Evolutionary conservation across 2,329 filamentous ascomycete species (phyloP).

Genomic region (Colletotrichum sp.): DNA sequence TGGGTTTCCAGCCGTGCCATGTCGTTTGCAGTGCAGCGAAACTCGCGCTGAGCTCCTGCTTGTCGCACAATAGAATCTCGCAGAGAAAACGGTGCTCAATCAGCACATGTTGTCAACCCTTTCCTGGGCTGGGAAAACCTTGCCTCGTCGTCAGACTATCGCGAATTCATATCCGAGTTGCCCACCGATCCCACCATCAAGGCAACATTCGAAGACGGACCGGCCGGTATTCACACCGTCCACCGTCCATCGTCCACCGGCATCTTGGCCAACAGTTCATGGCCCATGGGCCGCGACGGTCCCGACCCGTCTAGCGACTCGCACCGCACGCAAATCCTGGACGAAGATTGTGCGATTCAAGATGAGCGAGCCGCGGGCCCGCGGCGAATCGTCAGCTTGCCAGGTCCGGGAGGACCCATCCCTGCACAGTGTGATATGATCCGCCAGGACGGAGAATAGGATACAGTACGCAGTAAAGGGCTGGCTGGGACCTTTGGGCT

Average conservation of each 20-base stretch:
- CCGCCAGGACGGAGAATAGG: not conserved
- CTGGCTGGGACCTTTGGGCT: not conserved
- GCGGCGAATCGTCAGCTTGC: not conserved
- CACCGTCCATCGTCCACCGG: not conserved
- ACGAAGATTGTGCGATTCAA: slow-evolving; percentile 2
- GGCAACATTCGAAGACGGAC: not conserved
- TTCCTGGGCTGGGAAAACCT: not conserved
- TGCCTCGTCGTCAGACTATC: not conserved
- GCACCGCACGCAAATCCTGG: not conserved
- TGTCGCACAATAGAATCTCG: not conserved
- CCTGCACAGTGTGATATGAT: slow-evolving; percentile 15
- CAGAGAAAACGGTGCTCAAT: not conserved
- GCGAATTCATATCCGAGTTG: not conserved
- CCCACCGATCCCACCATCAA: not conserved
- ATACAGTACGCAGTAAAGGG: no score
- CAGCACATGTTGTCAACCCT: not conserved
- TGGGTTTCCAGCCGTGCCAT: not conserved
- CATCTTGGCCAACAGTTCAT: not conserved
- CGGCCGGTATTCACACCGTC: not conserved
- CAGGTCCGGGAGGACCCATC: not conserved
- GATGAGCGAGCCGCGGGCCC: slow-evolving; percentile 7
- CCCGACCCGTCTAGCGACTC: not conserved
- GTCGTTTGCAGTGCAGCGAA: not conserved
- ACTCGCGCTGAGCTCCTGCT: not conserved
- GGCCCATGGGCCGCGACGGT: not conserved